A percentile compares a stretch with the other conserved stretches of the same genome.
These are phyloP conservation scores for Cucumis hystrix DNA, from an alignment of 306 rosid genomes.

Conservation along the genomic window DNA sequence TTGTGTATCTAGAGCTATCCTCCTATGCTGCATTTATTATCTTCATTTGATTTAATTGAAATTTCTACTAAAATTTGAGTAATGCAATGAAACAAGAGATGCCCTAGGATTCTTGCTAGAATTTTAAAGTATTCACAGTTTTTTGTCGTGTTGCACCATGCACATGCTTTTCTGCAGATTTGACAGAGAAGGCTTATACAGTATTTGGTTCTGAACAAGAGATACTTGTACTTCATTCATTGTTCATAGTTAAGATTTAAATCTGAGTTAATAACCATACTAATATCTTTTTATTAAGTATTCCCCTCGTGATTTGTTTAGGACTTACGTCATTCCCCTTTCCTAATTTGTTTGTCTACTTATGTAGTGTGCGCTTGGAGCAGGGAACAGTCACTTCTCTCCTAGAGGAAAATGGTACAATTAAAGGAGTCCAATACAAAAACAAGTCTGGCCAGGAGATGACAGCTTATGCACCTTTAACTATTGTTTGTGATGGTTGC, in stretches of 20 bases:
- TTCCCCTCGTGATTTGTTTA: neutral
- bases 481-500: constrained; percentile 93
- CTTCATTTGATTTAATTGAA: neutral
- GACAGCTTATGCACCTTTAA: constrained; percentile 66
- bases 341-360: neutral
- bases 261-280: neutral
- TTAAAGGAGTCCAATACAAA: constrained; percentile 83
- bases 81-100: neutral
- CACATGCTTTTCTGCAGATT: neutral
- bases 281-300: neutral
- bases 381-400: constrained; percentile 91
- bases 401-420: constrained; percentile 68
- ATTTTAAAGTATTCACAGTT: neutral
- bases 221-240: neutral
- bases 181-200: neutral
- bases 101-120: no score
- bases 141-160: neutral
- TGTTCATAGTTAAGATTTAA: neutral
- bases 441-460: constrained; percentile 49
- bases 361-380: constrained; percentile 48
- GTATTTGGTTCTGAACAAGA: neutral
- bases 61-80: neutral
- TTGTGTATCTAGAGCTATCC: neutral
- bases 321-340: neutral
- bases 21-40: neutral